These are phyloP conservation scores for Tuber aestivum DNA, from an alignment of 495 filamentous ascomycete genomes.

Conservation along the genomic window DNA sequence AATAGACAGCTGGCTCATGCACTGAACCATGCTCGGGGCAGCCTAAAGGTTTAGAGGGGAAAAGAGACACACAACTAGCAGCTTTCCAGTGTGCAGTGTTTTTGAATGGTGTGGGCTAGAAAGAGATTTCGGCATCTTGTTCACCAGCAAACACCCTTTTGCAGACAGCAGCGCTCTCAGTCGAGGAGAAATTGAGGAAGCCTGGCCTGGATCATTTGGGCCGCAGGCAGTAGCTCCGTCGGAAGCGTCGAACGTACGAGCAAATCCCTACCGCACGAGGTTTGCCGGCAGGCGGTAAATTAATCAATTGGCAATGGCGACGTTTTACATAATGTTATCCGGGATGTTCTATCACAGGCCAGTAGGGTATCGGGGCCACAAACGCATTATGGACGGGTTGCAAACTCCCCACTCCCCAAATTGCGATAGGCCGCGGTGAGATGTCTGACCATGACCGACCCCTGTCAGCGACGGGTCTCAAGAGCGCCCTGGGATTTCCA, in stretches of 20 bases:
- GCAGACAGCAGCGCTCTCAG: background rate
- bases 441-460: background rate
- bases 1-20: background rate
- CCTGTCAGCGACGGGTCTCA: background rate
- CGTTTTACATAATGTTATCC: slow-evolving; percentile 3
- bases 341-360: background rate
- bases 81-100: background rate
- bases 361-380: background rate
- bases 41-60: background rate
- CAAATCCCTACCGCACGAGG: background rate
- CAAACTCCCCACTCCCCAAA: background rate
- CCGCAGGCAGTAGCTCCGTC: background rate
- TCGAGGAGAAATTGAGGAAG: background rate
- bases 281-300: background rate
- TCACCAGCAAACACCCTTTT: background rate
- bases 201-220: background rate
- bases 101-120: background rate
- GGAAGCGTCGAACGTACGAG: background rate
- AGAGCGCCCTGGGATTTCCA: background rate
- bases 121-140: background rate
- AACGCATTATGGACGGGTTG: background rate
- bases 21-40: background rate
- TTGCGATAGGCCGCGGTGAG: background rate
- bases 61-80: background rate
- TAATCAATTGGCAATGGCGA: background rate